These are phyloP conservation scores for Erythrophleum fordii DNA, from an alignment of 306 rosid genomes.

Conservation along the genomic window DNA sequence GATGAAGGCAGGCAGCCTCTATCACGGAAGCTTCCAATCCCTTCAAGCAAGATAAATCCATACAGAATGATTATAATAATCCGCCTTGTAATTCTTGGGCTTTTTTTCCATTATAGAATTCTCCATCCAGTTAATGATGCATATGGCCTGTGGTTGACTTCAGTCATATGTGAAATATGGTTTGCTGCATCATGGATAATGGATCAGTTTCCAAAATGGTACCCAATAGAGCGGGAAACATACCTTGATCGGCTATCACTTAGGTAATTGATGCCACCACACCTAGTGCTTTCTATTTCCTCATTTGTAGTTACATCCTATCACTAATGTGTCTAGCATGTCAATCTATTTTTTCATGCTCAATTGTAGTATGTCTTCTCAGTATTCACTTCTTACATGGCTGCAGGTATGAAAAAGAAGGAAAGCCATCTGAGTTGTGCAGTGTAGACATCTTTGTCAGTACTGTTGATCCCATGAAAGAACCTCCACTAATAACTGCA, in stretches of 20 bases:
- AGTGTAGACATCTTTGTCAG: constrained; percentile 84
- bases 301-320: background rate
- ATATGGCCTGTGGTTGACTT: constrained; percentile 94
- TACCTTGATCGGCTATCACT: constrained; percentile 91
- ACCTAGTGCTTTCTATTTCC: constrained; percentile 5
- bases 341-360: constrained; percentile 13
- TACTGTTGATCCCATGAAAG: constrained; percentile 97
- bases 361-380: constrained; percentile 12
- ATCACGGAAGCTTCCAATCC: constrained; percentile 80
- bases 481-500: constrained; percentile 94
- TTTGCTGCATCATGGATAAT: constrained; percentile 96
- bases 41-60: constrained; percentile 97
- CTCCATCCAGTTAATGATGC: constrained; percentile 95
- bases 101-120: constrained; percentile 91
- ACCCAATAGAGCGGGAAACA: constrained; percentile 90
- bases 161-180: constrained; percentile 98
- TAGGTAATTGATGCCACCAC: constrained; percentile 55
- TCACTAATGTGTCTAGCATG: background rate
- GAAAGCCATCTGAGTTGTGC: constrained; percentile 83
- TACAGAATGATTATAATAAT: constrained; percentile 84
- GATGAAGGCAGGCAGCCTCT: constrained; percentile 98
- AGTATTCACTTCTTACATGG: constrained; percentile 35
- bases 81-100: constrained; percentile 80
- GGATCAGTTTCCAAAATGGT: constrained; percentile 98
- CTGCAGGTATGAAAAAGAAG: constrained; percentile 96